Evolutionary conservation across 2,329 filamentous ascomycete genomes (phyloP), one percentile per base, ranked within the genome.

Genomic region (Mariannaea sp.): DNA sequence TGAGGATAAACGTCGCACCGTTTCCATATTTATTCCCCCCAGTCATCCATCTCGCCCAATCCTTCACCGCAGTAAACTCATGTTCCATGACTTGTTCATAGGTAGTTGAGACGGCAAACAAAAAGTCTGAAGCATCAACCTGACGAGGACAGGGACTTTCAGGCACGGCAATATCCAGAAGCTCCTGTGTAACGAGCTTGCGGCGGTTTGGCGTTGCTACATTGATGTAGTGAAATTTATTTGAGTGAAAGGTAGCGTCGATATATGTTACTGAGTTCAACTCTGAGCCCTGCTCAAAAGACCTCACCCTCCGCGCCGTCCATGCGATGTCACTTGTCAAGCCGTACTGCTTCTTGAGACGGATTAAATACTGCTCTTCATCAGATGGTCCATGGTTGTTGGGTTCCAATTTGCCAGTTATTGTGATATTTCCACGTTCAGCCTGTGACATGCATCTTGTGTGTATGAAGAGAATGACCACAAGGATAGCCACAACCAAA

Each of bases 11-110:
- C 5, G 67, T 71, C 3, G 76, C 77, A 9, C 77, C 77, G 54
- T 78, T 79, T 2, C 72, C 73, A 10, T 62, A 59, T 3, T 70
- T 68, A 7, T 67, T 66, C 3, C 73, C 73, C 38, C 75, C 68
- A 0, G 77, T 77, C 49, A 79, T 69, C 76, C 75, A 79, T 3
- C 76, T 69, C 30, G 73, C 66, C 77, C 77, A 79, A 52, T 74
- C 71, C 35, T 66, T 67, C 5, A 78, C 59, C 35, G 77, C 62
- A 8, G 73, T 70, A 49, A 70, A 70, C 45, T 77, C 70, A 8
- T 69, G 63, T 36, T 71, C 69, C 2, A 66, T 64, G 24, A 80
- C 64, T 4, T 75, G 71, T 13, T 69, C 65, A 49, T 73, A 77
- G 10, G 73, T 76, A 0, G 76, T 76, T 2, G 75, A 74, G 20